A percentile compares a stretch with the other conserved stretches of the same genome.
Evolutionary conservation across 2,329 filamentous ascomycete species (phyloP).

Genomic region (Botryosphaeria agaves): DNA sequence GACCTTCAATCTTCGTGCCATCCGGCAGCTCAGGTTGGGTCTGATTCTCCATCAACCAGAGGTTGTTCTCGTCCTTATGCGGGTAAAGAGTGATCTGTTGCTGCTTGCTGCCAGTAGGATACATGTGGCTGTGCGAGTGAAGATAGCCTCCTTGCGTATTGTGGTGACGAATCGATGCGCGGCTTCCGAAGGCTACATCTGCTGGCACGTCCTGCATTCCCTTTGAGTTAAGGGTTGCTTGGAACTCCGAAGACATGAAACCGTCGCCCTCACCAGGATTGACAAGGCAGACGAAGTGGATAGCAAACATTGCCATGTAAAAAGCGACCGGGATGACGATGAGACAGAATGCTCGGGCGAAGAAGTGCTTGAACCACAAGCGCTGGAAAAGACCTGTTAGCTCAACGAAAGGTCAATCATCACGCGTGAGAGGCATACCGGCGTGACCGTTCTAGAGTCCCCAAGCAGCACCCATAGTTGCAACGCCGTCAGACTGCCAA

Average conservation of each 20-base stretch:
- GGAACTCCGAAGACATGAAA: conserved; percentile 99
- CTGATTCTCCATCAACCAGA: conserved; percentile 89
- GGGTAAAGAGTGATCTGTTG: conserved; percentile 97
- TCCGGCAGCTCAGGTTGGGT: conserved; percentile 70
- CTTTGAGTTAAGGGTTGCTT: conserved; percentile 92
- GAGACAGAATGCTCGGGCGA: conserved; percentile 78
- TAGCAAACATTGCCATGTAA: conserved; percentile 93
- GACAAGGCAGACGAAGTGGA: conserved; percentile 82
- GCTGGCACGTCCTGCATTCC: conserved; percentile 89
- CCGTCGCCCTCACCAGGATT: conserved; percentile 96
- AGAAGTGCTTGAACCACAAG: conserved; percentile 83
- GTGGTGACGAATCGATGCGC: conserved; percentile 73
- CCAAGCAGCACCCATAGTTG: conserved; percentile 94
- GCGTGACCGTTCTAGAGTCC: conserved; percentile 69
- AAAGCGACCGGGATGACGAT: conserved; percentile 78
- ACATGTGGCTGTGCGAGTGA: conserved; percentile 95
- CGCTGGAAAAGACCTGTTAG: conserved; percentile 30
- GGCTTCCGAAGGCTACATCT: conserved; percentile 78
- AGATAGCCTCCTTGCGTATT: conserved; percentile 97
- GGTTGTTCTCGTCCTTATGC: conserved; percentile 97
- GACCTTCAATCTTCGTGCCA: conserved; percentile 63
- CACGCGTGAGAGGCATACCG: conserved; percentile 29
- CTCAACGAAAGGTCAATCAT: neutral
- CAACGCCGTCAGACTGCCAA: conserved; percentile 73
- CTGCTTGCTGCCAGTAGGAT: conserved; percentile 92